Percentiles rank a stretch among this genome's conserved stretches.
Evolutionary conservation across 2,329 filamentous ascomycete genomes (phyloP).

Genomic region (Juglanconis juglandina): DNA sequence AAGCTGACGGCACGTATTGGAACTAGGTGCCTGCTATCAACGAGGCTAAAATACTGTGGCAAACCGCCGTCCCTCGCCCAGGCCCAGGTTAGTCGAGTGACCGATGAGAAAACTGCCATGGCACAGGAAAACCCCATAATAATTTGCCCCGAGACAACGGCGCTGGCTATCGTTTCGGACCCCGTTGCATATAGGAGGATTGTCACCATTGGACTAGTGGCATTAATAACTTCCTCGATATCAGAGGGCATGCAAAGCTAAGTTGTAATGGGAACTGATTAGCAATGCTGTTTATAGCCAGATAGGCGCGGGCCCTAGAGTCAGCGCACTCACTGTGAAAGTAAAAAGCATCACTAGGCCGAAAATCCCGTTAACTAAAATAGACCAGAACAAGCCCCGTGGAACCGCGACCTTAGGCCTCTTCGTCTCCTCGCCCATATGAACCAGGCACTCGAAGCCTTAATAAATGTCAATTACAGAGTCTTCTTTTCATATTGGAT

Average conservation of each 20-base stretch:
- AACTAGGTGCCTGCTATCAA: conserved; percentile 30
- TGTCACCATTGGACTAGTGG: conserved; percentile 39
- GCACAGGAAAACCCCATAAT: conserved; percentile 36
- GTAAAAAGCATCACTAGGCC: conserved; percentile 39
- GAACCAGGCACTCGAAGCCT: conserved; percentile 46
- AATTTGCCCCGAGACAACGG: conserved; percentile 35
- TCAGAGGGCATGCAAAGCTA: conserved; percentile 36
- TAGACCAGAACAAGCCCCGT: conserved; percentile 40
- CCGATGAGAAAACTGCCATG: conserved; percentile 42
- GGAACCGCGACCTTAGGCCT: conserved; percentile 44
- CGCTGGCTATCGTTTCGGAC: conserved; percentile 37
- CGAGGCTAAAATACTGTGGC: conserved; percentile 13
- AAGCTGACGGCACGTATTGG: conserved; percentile 36
- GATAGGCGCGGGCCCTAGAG: background rate
- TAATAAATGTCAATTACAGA: background rate
- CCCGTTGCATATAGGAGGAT: conserved; percentile 34
- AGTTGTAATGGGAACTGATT: background rate
- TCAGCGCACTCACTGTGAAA: conserved; percentile 33
- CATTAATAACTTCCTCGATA: conserved; percentile 25
- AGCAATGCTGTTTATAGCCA: background rate
- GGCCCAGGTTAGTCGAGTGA: conserved; percentile 46
- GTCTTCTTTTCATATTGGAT: background rate
- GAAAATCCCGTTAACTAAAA: conserved; percentile 38
- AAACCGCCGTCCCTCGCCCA: conserved; percentile 44
- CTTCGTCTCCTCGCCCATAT: conserved; percentile 44